These are phyloP conservation scores for Cladosporium sp. DNA, from an alignment of 2,329 filamentous ascomycete genomes.

Conservation along the genomic window DNA sequence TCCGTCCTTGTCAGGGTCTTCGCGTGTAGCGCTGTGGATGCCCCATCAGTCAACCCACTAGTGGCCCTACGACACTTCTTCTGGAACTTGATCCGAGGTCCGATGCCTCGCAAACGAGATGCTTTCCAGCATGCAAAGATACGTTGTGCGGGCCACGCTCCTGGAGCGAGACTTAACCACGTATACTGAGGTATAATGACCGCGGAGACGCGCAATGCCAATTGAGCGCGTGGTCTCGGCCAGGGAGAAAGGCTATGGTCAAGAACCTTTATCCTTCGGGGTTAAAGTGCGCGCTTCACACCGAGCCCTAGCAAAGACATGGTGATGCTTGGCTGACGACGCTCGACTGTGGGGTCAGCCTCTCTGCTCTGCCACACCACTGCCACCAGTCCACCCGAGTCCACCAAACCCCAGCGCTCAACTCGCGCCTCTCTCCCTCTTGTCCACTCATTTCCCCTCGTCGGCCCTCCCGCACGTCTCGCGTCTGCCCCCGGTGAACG, in stretches of 20 bases:
- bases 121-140: background rate
- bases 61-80: conserved; percentile 2
- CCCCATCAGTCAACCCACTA: background rate
- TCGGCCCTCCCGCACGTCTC: conserved; percentile 1
- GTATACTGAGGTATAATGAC: background rate
- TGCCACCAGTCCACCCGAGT: background rate
- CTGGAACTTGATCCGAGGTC: background rate
- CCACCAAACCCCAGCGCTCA: background rate
- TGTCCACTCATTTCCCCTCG: background rate
- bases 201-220: background rate
- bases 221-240: too few relatives aligned
- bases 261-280: background rate
- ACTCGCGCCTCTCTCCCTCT: background rate
- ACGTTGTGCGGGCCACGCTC: background rate
- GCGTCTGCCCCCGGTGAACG: background rate
- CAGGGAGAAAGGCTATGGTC: background rate
- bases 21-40: conserved; percentile 3
- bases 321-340: conserved; percentile 10
- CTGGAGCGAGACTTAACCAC: background rate
- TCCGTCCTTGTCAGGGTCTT: background rate
- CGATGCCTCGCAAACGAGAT: too few relatives aligned
- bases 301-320: background rate
- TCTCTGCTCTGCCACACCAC: background rate
- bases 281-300: background rate
- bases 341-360: conserved; percentile 1